These are phyloP conservation scores for Solanum chacoense DNA, from an alignment of 305 asterid genomes.

Conservation along the genomic window DNA sequence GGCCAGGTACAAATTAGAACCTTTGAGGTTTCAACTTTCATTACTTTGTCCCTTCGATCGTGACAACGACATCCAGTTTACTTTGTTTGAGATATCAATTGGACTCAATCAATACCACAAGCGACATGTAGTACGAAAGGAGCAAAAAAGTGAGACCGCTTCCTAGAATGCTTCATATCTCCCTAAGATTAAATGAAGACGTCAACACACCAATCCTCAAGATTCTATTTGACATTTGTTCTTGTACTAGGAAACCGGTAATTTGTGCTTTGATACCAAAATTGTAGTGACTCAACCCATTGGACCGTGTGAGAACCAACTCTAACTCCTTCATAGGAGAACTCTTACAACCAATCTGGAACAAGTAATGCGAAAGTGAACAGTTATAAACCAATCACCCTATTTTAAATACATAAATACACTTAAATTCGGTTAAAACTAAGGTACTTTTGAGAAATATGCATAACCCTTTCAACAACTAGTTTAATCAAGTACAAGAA, in stretches of 20 bases:
- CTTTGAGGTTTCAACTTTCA: not conserved
- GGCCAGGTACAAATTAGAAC: not conserved
- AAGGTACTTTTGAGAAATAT: not conserved
- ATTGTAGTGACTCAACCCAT: not conserved
- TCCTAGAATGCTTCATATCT: too few relatives aligned
- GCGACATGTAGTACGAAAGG: not conserved
- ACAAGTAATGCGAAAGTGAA: not conserved
- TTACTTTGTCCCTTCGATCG: not conserved
- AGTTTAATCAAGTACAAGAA: not conserved
- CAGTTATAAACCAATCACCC: not conserved
- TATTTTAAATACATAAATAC: too few relatives aligned
- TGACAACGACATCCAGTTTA: not conserved
- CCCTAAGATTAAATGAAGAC: not conserved
- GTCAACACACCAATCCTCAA: not conserved
- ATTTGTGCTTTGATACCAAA: too few relatives aligned
- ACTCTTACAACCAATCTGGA: not conserved
- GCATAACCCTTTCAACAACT: not conserved
- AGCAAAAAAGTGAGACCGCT: not conserved
- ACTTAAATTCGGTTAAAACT: too few relatives aligned
- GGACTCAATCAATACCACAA: not conserved
- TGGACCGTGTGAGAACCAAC: not conserved
- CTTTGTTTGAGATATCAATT: not conserved
- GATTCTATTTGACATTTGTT: too few relatives aligned
- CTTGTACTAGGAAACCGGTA: not conserved
- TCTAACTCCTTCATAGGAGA: too few relatives aligned